A percentile compares a stretch with the other conserved stretches of the same genome.
Conservation (phyloP, 495 filamentous ascomycete genomes). For the Bathelium albidoporum region DNA sequence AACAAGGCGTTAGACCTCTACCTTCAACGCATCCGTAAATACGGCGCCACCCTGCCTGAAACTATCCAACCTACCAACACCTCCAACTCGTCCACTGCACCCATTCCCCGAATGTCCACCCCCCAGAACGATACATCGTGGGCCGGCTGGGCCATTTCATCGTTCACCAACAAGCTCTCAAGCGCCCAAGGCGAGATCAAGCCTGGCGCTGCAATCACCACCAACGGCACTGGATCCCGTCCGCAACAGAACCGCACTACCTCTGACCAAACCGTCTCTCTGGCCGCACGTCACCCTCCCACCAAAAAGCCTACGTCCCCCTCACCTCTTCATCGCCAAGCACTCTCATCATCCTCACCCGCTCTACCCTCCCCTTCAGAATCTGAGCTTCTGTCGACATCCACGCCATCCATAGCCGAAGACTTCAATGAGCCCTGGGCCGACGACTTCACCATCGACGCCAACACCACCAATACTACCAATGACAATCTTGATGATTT, state of each 20-base stretch:
- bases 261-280: neutral
- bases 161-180: constrained; percentile 91
- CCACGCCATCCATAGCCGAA: constrained; percentile 28
- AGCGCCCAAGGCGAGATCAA: constrained; percentile 78
- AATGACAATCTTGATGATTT: constrained; percentile 26
- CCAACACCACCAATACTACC: neutral
- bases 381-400: neutral
- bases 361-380: neutral
- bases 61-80: constrained; percentile 48
- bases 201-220: constrained; percentile 32
- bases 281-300: neutral
- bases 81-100: constrained; percentile 29
- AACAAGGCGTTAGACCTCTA: constrained; percentile 87
- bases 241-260: neutral
- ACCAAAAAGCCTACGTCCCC: neutral
- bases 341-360: neutral
- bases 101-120: constrained; percentile 61
- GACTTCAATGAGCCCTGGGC: constrained; percentile 41
- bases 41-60: constrained; percentile 68
- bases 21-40: constrained; percentile 70
- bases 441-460: constrained; percentile 18
- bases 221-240: constrained; percentile 10
- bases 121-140: constrained; percentile 63
- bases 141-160: constrained; percentile 97
- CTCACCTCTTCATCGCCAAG: constrained; percentile 2